These are phyloP conservation scores for Lachnellula willkommii DNA, from an alignment of 2,329 filamentous ascomycete species.

Conservation along the genomic window DNA sequence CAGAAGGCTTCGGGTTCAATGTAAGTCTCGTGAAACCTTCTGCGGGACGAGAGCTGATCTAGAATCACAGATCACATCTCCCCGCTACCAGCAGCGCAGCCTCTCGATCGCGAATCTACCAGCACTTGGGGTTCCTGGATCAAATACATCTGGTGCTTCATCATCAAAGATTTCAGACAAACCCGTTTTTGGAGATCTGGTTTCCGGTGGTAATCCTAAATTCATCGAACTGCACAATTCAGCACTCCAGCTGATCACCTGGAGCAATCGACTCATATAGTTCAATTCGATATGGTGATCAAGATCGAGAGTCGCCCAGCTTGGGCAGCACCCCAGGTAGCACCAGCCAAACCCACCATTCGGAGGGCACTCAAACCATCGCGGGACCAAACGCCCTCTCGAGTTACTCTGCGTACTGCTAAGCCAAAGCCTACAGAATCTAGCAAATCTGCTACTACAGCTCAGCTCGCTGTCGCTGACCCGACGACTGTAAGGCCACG, in stretches of 20 bases:
- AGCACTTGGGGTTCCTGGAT: not conserved
- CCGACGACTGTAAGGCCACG: too few species aligned
- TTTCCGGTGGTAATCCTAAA: too few species aligned
- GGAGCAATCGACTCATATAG: too few species aligned
- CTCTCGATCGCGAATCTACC: not conserved
- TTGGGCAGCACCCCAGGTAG: not conserved
- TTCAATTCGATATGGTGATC: constrained; percentile 1
- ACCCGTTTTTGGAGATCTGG: too few species aligned
- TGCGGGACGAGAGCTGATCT: not conserved
- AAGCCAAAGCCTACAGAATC: not conserved
- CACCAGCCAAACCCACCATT: not conserved
- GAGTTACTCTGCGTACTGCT: not conserved
- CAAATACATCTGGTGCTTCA: not conserved
- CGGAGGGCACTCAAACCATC: not conserved
- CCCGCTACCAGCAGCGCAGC: not conserved
- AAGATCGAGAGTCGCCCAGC: not conserved
- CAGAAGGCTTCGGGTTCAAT: too few species aligned
- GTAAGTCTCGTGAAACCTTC: not conserved
- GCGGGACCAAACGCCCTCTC: constrained; percentile 1
- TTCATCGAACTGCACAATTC: too few species aligned
- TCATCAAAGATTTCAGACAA: not conserved
- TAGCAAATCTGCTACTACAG: not conserved
- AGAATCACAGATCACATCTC: not conserved
- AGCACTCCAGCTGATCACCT: too few species aligned
- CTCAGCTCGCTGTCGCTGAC: not conserved